Conservation (phyloP, 177 flowering plant species). For the Vitis hybrid region DNA sequence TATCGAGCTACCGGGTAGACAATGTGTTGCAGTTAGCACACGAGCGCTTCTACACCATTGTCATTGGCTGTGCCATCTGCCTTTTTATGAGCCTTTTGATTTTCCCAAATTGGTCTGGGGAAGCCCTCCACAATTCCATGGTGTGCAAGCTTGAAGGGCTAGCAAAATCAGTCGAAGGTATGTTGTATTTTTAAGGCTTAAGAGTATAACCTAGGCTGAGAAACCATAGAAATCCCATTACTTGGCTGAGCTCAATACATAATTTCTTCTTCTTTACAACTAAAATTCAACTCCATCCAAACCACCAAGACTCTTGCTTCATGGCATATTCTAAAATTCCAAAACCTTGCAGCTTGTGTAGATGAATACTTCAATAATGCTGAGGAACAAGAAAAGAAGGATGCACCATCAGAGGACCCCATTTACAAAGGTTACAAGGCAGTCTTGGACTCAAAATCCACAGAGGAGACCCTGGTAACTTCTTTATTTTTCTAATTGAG, state of each 20-base stretch:
- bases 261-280: neutral
- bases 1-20: conserved; percentile 70
- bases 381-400: conserved; percentile 19
- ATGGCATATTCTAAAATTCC: neutral
- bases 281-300: neutral
- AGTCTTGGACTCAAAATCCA: conserved; percentile 89
- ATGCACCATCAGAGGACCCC: conserved; percentile 47
- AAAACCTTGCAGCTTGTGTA: conserved; percentile 66
- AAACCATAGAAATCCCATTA: too few species aligned
- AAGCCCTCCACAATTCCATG: conserved; percentile 77
- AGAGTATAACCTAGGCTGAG: too few species aligned
- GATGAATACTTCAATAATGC: conserved; percentile 59
- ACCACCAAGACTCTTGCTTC: neutral
- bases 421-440: conserved; percentile 71
- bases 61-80: conserved; percentile 81
- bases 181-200: neutral
- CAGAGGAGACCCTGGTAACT: conserved; percentile 72
- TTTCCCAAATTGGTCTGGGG: conserved; percentile 89
- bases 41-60: conserved; percentile 71
- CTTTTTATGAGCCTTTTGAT: conserved; percentile 73
- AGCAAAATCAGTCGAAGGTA: conserved; percentile 82
- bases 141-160: conserved; percentile 71
- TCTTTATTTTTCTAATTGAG: neutral
- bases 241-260: too few species aligned
- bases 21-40: conserved; percentile 70